A percentile compares a stretch with the other conserved stretches of the same genome.
phyloP scores from a whole-genome alignment of 352 stramenopile species.

The Plasmopara muralis region DNA sequence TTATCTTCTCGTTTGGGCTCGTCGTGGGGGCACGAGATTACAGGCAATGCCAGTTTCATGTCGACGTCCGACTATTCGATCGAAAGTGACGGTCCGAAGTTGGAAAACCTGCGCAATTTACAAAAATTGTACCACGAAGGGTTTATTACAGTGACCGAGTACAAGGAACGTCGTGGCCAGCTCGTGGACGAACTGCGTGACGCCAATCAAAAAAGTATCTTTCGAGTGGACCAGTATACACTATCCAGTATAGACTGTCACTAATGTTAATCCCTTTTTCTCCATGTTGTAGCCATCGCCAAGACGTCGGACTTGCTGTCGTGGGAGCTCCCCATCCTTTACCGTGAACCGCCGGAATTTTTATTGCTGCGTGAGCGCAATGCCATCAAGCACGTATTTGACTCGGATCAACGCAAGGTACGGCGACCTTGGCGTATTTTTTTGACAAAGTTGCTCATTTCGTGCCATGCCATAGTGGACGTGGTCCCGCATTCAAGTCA shows the following conservation, averaged over 20 bases:
- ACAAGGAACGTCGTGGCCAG: conserved; percentile 58
- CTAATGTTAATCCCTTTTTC: conserved; percentile 7
- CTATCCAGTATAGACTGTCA: neutral
- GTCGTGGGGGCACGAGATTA: conserved; percentile 3
- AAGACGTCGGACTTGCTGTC: conserved; percentile 55
- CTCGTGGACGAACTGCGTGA: conserved; percentile 56
- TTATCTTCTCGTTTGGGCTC: conserved; percentile 22
- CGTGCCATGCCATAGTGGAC: conserved; percentile 37
- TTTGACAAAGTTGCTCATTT: neutral
- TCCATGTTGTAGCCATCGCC: conserved; percentile 36
- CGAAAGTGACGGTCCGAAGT: conserved; percentile 34
- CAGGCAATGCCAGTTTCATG: neutral
- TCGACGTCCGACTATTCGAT: conserved; percentile 14
- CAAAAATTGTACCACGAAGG: conserved; percentile 72
- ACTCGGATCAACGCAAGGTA: conserved; percentile 62
- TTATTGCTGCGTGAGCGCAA: conserved; percentile 46
- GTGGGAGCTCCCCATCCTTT: conserved; percentile 46
- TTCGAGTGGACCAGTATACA: too few relatives aligned
- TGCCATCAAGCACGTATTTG: conserved; percentile 76
- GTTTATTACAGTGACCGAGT: conserved; percentile 78
- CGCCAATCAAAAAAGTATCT: conserved; percentile 41
- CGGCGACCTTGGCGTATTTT: neutral
- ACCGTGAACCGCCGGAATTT: conserved; percentile 62
- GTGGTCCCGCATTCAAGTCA: conserved; percentile 61
- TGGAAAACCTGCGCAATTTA: conserved; percentile 63